phyloP scores from a whole-genome alignment of 441 rosid species.

The Adansonia gregorii region DNA sequence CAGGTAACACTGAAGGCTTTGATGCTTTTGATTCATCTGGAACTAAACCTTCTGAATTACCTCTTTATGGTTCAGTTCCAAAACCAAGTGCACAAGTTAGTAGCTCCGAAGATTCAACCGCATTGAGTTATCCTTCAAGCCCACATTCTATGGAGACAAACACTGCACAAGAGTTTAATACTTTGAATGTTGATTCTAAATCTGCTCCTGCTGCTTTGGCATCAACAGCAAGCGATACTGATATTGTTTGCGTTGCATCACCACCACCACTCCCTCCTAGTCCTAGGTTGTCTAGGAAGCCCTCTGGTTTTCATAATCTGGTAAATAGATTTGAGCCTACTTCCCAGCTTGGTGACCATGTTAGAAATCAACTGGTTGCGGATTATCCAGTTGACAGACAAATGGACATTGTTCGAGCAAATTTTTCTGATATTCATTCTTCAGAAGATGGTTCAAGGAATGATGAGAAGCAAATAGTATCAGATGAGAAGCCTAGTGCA shows the following conservation, averaged over 20 bases:
- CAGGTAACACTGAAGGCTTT: slow-evolving; percentile 43
- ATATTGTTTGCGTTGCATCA: slow-evolving; percentile 45
- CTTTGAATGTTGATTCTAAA: slow-evolving; percentile 46
- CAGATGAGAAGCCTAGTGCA: slow-evolving; percentile 48
- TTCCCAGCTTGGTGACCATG: slow-evolving; percentile 41
- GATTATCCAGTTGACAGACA: slow-evolving; percentile 62
- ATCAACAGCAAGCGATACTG: slow-evolving; percentile 49
- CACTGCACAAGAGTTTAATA: slow-evolving; percentile 36
- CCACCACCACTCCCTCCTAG: slow-evolving; percentile 56
- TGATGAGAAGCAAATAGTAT: slow-evolving; percentile 49
- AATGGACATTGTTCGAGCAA: slow-evolving; percentile 42
- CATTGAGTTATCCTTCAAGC: slow-evolving; percentile 36
- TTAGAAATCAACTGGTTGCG: slow-evolving; percentile 41
- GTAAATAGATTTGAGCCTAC: slow-evolving; percentile 43
- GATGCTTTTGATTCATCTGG: slow-evolving; percentile 42
- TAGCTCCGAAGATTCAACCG: slow-evolving; percentile 38
- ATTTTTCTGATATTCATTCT: slow-evolving; percentile 43
- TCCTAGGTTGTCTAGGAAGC: slow-evolving; percentile 54
- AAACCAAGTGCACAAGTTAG: slow-evolving; percentile 39
- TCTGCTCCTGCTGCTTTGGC: slow-evolving; percentile 37
- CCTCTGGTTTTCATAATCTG: slow-evolving; percentile 50
- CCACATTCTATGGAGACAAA: slow-evolving; percentile 35
- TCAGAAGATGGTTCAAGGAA: slow-evolving; percentile 49
- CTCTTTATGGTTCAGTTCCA: slow-evolving; percentile 42
- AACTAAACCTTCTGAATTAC: slow-evolving; percentile 42